Percentiles rank a stretch among this genome's conserved stretches.
Conservation (phyloP, 257 asterid species). For the Solanum appendiculatum region DNA sequence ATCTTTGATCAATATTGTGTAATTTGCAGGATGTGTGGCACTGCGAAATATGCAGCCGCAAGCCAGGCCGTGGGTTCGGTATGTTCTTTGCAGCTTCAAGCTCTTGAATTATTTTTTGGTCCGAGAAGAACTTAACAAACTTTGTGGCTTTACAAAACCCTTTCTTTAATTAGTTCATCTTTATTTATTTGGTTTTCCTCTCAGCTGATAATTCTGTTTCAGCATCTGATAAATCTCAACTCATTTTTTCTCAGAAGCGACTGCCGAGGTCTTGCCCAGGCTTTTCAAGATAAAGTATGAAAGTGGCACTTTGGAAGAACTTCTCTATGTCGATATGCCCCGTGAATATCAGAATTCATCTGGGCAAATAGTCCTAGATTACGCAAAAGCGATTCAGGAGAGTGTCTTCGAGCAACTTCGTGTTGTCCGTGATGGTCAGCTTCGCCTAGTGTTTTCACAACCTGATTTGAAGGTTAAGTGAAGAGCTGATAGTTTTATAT, state of each 20-base stretch:
- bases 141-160: neutral
- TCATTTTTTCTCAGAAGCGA: slow-evolving; percentile 65
- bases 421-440: slow-evolving; percentile 98
- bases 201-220: neutral
- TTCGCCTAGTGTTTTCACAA: slow-evolving; percentile 66
- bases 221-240: slow-evolving; percentile 7
- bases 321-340: slow-evolving; percentile 96
- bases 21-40: slow-evolving; percentile 90
- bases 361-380: slow-evolving; percentile 87
- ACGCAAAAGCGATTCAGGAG: slow-evolving; percentile 94
- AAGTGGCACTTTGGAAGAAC: slow-evolving; percentile 91
- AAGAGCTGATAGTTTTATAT: neutral
- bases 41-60: slow-evolving; percentile 92
- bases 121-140: neutral
- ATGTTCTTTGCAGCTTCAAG: neutral
- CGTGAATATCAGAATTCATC: slow-evolving; percentile 86
- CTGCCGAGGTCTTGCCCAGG: slow-evolving; percentile 86
- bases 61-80: slow-evolving; percentile 99
- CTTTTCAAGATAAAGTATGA: slow-evolving; percentile 81
- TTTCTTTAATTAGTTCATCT: neutral
- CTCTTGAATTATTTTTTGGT: neutral
- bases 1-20: neutral
- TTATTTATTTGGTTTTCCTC: neutral
- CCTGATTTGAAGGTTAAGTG: slow-evolving; percentile 78
- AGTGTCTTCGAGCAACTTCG: slow-evolving; percentile 95